Evolutionary conservation across 306 rosid genomes (phyloP).

Genomic region (Hylodesmum podocarpum): DNA sequence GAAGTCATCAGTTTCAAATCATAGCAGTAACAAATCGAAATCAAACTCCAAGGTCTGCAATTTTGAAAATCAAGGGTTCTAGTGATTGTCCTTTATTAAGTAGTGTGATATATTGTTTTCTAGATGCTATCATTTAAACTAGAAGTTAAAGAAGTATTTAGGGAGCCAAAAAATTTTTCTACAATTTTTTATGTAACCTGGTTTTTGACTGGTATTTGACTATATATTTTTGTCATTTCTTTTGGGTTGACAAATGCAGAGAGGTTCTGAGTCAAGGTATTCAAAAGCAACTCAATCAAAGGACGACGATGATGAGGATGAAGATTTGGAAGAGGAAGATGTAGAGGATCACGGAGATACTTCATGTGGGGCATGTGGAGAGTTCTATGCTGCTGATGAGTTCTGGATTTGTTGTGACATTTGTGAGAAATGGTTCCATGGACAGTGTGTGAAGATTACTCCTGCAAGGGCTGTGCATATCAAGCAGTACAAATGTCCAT

Average conservation of each 20-base stretch:
- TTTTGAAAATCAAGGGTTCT: neutral
- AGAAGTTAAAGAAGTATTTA: neutral
- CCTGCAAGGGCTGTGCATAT: constrained; percentile 84
- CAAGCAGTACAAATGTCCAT: constrained; percentile 92
- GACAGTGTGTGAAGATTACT: constrained; percentile 87
- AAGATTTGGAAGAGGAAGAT: constrained; percentile 61
- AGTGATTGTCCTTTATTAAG: neutral
- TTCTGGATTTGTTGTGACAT: constrained; percentile 91
- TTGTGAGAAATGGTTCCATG: constrained; percentile 97
- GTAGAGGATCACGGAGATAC: constrained; percentile 75
- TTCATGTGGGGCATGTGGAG: constrained; percentile 83
- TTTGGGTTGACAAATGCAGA: constrained; percentile 50
- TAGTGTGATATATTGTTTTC: neutral
- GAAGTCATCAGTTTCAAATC: constrained; percentile 66
- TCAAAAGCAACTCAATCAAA: constrained; percentile 49
- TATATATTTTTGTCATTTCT: neutral
- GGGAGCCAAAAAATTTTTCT: neutral
- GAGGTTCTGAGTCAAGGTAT: constrained; percentile 57
- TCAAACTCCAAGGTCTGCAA: constrained; percentile 64
- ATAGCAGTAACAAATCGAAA: constrained; percentile 68
- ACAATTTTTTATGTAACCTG: neutral
- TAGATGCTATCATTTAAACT: constrained; percentile 12
- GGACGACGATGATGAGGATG: constrained; percentile 53
- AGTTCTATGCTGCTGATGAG: constrained; percentile 64
- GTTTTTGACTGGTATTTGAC: neutral